phyloP scores from a whole-genome alignment of 129 eudicot genomes.

The Artemisia argyi region DNA sequence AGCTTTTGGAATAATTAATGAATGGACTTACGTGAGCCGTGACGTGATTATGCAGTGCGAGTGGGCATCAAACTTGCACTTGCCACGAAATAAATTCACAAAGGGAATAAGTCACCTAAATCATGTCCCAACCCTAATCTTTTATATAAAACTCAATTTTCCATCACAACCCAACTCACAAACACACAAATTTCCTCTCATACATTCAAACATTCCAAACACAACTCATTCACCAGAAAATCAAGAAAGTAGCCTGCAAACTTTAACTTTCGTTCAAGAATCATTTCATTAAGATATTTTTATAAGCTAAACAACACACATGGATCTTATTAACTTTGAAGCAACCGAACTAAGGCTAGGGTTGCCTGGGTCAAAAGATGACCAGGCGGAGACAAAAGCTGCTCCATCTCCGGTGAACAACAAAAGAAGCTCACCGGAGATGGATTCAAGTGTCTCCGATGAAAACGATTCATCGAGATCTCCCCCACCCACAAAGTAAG shows the following conservation, averaged over 20 bases:
- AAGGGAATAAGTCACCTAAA: constrained; percentile 51
- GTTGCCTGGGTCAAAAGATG: constrained; percentile 53
- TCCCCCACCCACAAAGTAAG: constrained; percentile 73
- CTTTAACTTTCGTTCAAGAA: background rate
- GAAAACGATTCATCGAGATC: constrained; percentile 34
- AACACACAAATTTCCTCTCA: constrained; percentile 16
- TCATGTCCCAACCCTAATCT: constrained; percentile 41
- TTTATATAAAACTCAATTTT: constrained; percentile 37
- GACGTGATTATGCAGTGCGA: constrained; percentile 24
- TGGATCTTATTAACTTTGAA: constrained; percentile 51
- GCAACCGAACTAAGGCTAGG: constrained; percentile 70
- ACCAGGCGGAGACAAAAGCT: constrained; percentile 32
- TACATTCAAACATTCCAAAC: constrained; percentile 16
- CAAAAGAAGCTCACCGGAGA: constrained; percentile 62
- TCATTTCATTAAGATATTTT: constrained; percentile 5
- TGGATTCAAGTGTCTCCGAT: constrained; percentile 35
- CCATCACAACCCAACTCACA: constrained; percentile 29
- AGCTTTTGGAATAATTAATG: too few species aligned
- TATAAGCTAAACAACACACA: constrained; percentile 12
- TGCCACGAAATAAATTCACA: constrained; percentile 54
- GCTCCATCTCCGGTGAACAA: constrained; percentile 15
- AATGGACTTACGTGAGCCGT: background rate
- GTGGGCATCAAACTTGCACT: constrained; percentile 20
- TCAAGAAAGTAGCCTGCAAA: constrained; percentile 17
- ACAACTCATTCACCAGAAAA: constrained; percentile 14